phyloP scores from a whole-genome alignment of 148 eudicot genomes.

The Camellia granthamiana region DNA sequence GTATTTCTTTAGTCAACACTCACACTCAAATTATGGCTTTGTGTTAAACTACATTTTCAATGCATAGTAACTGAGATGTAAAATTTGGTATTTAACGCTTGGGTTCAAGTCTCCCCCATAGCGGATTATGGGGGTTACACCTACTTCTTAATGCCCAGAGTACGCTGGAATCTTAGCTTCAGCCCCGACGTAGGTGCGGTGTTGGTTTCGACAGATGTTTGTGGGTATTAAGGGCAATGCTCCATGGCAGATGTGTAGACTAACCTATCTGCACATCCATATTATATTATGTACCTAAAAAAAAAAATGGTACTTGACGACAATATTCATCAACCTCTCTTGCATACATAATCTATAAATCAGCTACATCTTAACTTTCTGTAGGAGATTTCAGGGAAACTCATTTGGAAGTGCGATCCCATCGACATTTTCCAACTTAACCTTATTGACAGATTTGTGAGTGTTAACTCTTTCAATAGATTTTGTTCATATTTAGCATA shows the following conservation, averaged over 20 bases:
- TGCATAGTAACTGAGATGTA: not conserved
- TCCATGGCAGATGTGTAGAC: too few species aligned
- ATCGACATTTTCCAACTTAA: constrained; percentile 40
- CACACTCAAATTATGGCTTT: not conserved
- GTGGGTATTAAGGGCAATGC: too few species aligned
- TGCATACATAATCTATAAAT: constrained; percentile 1
- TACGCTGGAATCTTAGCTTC: too few species aligned
- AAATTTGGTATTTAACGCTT: too few species aligned
- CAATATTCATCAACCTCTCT: not conserved
- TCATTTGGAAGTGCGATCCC: constrained; percentile 66
- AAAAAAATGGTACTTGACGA: not conserved
- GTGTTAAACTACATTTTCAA: not conserved
- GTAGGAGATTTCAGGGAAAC: constrained; percentile 64
- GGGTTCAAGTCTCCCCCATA: too few species aligned
- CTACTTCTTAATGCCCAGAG: too few species aligned
- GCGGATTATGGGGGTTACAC: too few species aligned
- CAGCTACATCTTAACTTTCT: not conserved
- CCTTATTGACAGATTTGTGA: constrained; percentile 48
- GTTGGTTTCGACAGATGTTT: too few species aligned
- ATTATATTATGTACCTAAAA: too few species aligned
- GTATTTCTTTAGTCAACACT: not conserved
- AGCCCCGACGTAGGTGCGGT: too few species aligned
- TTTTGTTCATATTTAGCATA: not conserved
- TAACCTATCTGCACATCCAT: too few species aligned
- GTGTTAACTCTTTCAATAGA: constrained; percentile 17